Evolutionary conservation across 2,329 filamentous ascomycete species (phyloP).

Genomic region (Chrysoporthe deuterocubensis): DNA sequence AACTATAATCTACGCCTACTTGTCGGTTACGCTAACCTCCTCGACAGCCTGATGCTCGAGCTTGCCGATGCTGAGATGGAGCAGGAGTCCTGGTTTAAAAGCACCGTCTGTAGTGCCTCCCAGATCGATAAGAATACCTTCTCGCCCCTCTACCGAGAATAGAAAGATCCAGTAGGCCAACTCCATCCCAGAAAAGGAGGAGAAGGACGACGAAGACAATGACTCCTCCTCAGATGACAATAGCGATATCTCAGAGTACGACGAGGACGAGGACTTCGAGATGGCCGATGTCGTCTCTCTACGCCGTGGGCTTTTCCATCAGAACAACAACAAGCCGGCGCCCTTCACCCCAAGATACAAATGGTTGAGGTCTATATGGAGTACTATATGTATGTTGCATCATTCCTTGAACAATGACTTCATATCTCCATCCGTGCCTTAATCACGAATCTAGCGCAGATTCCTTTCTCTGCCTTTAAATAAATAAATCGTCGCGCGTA

Average conservation of each 20-base stretch:
- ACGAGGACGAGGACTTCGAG: slow-evolving; percentile 56
- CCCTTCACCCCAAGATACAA: slow-evolving; percentile 42
- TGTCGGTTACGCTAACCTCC: slow-evolving; percentile 96
- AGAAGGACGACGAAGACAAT: slow-evolving; percentile 63
- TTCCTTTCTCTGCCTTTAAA: too few relatives aligned
- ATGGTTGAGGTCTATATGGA: slow-evolving; percentile 45
- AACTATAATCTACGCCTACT: slow-evolving; percentile 95
- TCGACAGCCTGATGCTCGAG: slow-evolving; percentile 88
- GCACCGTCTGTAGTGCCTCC: slow-evolving; percentile 79
- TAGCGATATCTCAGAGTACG: slow-evolving; percentile 15
- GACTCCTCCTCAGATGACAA: slow-evolving; percentile 58
- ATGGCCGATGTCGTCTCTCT: slow-evolving; percentile 58
- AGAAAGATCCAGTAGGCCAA: slow-evolving; percentile 89
- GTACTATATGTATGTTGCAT: too few relatives aligned
- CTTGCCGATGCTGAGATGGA: slow-evolving; percentile 93
- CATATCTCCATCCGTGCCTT: too few relatives aligned
- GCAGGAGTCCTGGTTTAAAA: slow-evolving; percentile 98
- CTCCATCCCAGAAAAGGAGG: slow-evolving; percentile 72
- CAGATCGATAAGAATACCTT: slow-evolving; percentile 40
- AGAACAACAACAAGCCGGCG: slow-evolving; percentile 38
- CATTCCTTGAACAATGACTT: too few relatives aligned
- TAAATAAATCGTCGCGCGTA: too few relatives aligned
- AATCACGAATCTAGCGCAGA: too few relatives aligned
- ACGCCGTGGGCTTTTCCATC: slow-evolving; percentile 50
- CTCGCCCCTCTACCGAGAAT: slow-evolving; percentile 60